These are phyloP conservation scores for Scolecobasidium constrictum DNA, from an alignment of 2,329 filamentous ascomycete genomes.

Conservation along the genomic window DNA sequence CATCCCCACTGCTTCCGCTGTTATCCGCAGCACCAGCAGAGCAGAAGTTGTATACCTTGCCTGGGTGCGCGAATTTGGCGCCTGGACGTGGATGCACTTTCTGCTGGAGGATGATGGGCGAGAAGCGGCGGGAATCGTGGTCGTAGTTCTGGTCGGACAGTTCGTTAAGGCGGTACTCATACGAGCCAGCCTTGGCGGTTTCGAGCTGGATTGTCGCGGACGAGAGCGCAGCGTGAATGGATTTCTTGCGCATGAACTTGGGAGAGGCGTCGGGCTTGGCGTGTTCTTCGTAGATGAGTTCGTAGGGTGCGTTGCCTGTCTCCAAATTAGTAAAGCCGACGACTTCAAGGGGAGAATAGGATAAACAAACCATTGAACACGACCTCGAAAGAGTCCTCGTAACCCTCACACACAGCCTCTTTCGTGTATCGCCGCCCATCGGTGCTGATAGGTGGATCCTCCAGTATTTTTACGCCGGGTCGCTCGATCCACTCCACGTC, in stretches of 20 bases:
- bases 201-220: slow-evolving; percentile 76
- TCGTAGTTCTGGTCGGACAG: slow-evolving; percentile 82
- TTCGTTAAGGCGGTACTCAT: slow-evolving; percentile 76
- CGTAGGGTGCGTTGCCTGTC: slow-evolving; percentile 66
- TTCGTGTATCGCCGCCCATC: slow-evolving; percentile 51
- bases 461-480: slow-evolving; percentile 57
- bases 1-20: slow-evolving; percentile 49
- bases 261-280: slow-evolving; percentile 59
- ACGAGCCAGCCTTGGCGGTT: slow-evolving; percentile 68
- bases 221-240: slow-evolving; percentile 65
- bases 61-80: slow-evolving; percentile 72
- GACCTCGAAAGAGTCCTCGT: slow-evolving; percentile 81
- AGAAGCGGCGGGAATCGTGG: slow-evolving; percentile 53
- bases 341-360: not conserved
- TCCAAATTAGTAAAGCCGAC: no score
- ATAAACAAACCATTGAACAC: slow-evolving; percentile 55
- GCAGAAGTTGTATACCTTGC: slow-evolving; percentile 93
- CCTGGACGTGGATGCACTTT: slow-evolving; percentile 74
- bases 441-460: slow-evolving; percentile 48
- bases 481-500: slow-evolving; percentile 76
- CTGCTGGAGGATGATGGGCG: slow-evolving; percentile 63
- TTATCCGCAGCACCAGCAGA: slow-evolving; percentile 58
- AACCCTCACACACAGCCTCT: slow-evolving; percentile 82
- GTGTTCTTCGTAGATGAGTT: slow-evolving; percentile 69
- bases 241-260: slow-evolving; percentile 54